A percentile compares a stretch with the other conserved stretches of the same genome.
phyloP scores from a whole-genome alignment of 208 protist genomes.

The Crithidia expoeki region DNA sequence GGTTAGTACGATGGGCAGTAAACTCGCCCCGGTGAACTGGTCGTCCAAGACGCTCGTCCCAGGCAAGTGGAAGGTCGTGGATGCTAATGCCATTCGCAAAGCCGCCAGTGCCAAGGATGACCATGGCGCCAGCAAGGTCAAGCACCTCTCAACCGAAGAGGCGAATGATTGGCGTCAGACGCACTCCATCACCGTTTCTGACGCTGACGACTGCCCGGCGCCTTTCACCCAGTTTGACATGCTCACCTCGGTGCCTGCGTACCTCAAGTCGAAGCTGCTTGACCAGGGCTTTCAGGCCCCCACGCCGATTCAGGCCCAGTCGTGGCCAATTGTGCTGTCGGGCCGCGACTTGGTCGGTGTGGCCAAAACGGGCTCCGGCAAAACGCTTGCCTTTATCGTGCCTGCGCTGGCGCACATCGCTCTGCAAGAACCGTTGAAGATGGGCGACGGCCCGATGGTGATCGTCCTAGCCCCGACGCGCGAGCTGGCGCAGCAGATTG shows the following conservation, averaged over 20 bases:
- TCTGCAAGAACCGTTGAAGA: constrained; percentile 70
- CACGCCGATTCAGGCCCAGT: constrained; percentile 88
- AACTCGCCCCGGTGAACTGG: constrained; percentile 78
- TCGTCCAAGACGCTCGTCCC: constrained; percentile 56
- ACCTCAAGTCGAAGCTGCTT: constrained; percentile 78
- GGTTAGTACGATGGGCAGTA: constrained; percentile 37
- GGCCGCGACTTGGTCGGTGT: constrained; percentile 91
- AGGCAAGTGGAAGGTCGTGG: constrained; percentile 82
- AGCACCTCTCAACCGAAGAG: constrained; percentile 56
- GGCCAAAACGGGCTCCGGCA: constrained; percentile 94
- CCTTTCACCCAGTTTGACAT: constrained; percentile 75
- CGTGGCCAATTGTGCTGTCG: constrained; percentile 84
- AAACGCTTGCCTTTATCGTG: constrained; percentile 94
- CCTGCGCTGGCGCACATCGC: constrained; percentile 89
- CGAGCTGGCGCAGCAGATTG: constrained; percentile 98
- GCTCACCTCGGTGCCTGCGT: constrained; percentile 65
- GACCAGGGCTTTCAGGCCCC: constrained; percentile 80
- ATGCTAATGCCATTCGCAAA: constrained; percentile 63
- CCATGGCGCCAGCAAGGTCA: constrained; percentile 21
- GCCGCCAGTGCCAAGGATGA: constrained; percentile 50
- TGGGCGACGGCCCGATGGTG: constrained; percentile 95
- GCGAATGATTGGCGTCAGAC: constrained; percentile 63
- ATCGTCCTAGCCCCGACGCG: constrained; percentile 98
- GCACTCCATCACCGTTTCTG: constrained; percentile 75
- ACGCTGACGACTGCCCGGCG: constrained; percentile 50